Evolutionary conservation across 1,284 basidiomycete genomes (phyloP), one percentile per base, ranked within the genome.

Genomic region (Tilletia caries): DNA sequence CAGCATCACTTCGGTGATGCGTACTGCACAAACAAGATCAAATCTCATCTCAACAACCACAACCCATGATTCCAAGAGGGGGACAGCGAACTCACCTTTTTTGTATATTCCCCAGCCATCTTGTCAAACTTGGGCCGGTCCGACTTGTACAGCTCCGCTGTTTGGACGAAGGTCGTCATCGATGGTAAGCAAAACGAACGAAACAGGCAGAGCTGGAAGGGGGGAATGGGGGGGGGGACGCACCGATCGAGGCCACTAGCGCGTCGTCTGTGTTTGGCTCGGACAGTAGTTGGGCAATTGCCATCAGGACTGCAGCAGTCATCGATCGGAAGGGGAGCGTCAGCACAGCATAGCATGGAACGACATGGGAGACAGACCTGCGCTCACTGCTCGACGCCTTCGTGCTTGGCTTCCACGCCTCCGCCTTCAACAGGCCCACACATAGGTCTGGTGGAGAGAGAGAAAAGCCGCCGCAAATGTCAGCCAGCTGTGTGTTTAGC

Each of bases 331-430:
- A 41, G 5, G 12, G 33, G 60, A 8, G 27, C 4, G 5, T 27
- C 41, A 66, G 64, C 41, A 50, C 46, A 62, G 34, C 37, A 44
- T 5, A 25, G n/a, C 27, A 3, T 41, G 37, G 2, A 41, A 41
- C 5, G 23, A n/a, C 41, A 43, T 25, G 6, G 46, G 12, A 33
- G 37, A 33, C 20, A 10, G 54, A 32, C 60, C n/a, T 10, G 25
- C 12, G 74, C 82, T 67, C 67, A 83, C 82, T 78, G 8, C 79
- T 79, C 33, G 78, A 69, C 8, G 79, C 78, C 71, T 82, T 81
- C 5, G 82, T 83, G 48, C 76, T 77, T 18, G 82, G 82, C 70
- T 83, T 83, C 82, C 82, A 83, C 8, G 79, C 76, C 62, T 83
- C 82, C 33, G 79, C 73, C 71, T 83, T 83, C 68, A 83, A 68